These are phyloP conservation scores for Marchantia paleacea DNA, from an alignment of 225 moss, liverwort and hornwort species.

Conservation along the genomic window DNA sequence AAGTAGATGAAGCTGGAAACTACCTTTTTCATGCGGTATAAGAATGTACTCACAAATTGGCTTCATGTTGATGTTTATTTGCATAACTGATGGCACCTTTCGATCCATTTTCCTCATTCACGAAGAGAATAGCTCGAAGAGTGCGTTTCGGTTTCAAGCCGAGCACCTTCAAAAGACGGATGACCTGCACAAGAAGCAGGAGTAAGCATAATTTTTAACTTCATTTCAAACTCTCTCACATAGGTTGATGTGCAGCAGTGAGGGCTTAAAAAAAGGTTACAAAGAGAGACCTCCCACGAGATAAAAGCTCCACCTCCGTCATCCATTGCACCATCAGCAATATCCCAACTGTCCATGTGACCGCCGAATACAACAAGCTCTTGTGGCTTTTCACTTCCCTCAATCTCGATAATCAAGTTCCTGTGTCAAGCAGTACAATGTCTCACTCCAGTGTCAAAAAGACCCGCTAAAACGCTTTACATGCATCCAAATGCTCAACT, in stretches of 20 bases:
- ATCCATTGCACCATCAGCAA: slow-evolving; percentile 89
- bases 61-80: slow-evolving; percentile 45
- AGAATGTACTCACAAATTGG: slow-evolving; percentile 36
- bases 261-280: background rate
- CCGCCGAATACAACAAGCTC: slow-evolving; percentile 77
- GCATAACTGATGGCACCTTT: slow-evolving; percentile 71
- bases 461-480: background rate
- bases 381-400: slow-evolving; percentile 55
- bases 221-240: background rate
- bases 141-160: slow-evolving; percentile 66
- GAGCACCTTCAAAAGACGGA: slow-evolving; percentile 34
- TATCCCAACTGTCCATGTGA: slow-evolving; percentile 90
- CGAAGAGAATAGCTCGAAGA: slow-evolving; percentile 68
- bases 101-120: slow-evolving; percentile 83
- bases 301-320: slow-evolving; percentile 84
- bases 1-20: no score
- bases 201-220: background rate
- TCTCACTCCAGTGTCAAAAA: background rate
- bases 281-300: slow-evolving; percentile 62
- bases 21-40: background rate
- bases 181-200: slow-evolving; percentile 19
- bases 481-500: no score
- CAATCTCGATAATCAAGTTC: slow-evolving; percentile 67
- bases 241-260: background rate
- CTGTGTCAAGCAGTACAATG: slow-evolving; percentile 24